Evolutionary conservation across 2,329 filamentous ascomycete species (phyloP), one percentile per base, ranked within the genome.

Genomic region (Zopfia rhizophila): DNA sequence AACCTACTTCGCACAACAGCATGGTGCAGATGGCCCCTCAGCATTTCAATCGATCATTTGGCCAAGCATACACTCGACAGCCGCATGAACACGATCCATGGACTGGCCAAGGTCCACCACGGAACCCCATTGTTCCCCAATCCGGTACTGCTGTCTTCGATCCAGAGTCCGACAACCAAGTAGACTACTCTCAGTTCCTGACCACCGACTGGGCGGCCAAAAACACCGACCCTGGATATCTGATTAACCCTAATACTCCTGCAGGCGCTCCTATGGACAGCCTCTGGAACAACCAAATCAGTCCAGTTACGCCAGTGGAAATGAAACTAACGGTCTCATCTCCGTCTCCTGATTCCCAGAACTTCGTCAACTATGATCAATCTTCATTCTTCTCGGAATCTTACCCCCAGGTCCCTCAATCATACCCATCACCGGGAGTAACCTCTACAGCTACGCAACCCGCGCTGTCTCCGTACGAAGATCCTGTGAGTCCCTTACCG

Each of bases 91-190:
- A 67, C 21, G 65, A 64, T 27, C 64, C 66, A 28, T 72, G 68
- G 68, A 68, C 48, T 33, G 55, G 61, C 24, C 56, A 67, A 51
- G 56, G 55, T 7, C 66, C 63, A 30, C 55, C 53, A 13, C 57
- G 62, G 23, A 68, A 61, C 30, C 53, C 56, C 3, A 60, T 58
- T 46, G 39, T 58, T 8, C 64, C 66, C n/a, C 57, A 53, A 24
- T 55, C 63, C n/a, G 61, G 60, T 14, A 49, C 58, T 33, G 55
- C 56, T 13, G 45, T 68, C 24, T 69, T 69, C 40, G 68, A 69
- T 27, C 58, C 67, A 7, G 51, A 36, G n/a, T 63, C 63, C 12
- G 65, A 70, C n/a, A n/a, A n/a, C 28, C 53, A 53, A 3, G 38
- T 54, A 3, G 51, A 60, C 29, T 66, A 63, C 24, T 41, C 49